These are phyloP conservation scores for Termitomyces sp. DNA, from an alignment of 768 basidiomycete species.

Conservation along the genomic window DNA sequence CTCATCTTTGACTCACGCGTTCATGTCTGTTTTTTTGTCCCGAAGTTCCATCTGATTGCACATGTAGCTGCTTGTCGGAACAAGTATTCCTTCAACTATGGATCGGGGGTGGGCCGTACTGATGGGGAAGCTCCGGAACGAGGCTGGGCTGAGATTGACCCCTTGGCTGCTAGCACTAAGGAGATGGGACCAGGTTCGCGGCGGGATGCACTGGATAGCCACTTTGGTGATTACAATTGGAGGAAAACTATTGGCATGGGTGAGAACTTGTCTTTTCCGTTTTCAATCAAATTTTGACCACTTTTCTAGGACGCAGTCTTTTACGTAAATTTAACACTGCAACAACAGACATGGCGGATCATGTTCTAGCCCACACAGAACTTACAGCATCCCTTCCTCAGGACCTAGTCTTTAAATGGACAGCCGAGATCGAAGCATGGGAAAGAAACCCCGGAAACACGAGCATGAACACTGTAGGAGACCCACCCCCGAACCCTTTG, in stretches of 20 bases:
- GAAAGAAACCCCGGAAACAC: slow-evolving; percentile 1
- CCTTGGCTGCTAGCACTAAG: slow-evolving; percentile 22
- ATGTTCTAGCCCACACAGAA: neutral
- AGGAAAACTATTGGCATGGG: neutral
- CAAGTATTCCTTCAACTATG: slow-evolving; percentile 19
- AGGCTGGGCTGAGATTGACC: slow-evolving; percentile 26
- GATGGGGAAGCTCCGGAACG: no score
- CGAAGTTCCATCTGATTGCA: slow-evolving; percentile 21
- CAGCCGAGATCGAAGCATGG: slow-evolving; percentile 6
- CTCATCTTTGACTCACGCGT: neutral
- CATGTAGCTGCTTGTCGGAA: slow-evolving; percentile 21
- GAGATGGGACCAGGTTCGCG: slow-evolving; percentile 34
- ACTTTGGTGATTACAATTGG: slow-evolving; percentile 15
- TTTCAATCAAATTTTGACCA: neutral
- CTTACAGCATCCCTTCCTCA: neutral
- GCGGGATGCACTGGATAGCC: slow-evolving; percentile 22
- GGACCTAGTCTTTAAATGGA: neutral
- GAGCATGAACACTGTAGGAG: no score
- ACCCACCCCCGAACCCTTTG: slow-evolving; percentile 3
- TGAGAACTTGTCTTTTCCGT: neutral
- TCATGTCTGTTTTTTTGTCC: no score
- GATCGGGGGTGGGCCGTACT: no score
- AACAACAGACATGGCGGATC: slow-evolving; percentile 1
- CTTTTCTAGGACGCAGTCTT: slow-evolving; percentile 2
- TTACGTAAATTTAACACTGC: slow-evolving; percentile 6